A percentile compares a stretch with the other conserved stretches of the same genome.
phyloP scores from a whole-genome alignment of 768 basidiomycete genomes.

The Pleurotus giganteus region DNA sequence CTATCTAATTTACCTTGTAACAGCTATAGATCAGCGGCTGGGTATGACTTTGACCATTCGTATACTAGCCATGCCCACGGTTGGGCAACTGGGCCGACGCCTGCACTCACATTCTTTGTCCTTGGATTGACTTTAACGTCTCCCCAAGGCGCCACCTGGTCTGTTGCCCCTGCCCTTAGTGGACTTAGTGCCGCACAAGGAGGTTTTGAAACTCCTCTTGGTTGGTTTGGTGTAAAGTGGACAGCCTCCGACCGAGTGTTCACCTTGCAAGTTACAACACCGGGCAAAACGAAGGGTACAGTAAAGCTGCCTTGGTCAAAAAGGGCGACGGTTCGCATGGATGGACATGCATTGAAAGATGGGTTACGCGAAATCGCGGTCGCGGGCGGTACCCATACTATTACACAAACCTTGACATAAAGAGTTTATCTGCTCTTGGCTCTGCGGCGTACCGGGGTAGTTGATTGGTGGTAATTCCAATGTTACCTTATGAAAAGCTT shows the following conservation, averaged over 20 bases:
- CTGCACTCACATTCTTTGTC: constrained; percentile 45
- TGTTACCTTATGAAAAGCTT: too few species aligned
- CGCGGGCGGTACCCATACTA: not conserved
- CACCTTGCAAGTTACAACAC: constrained; percentile 22
- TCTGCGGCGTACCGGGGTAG: too few species aligned
- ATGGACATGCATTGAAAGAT: not conserved
- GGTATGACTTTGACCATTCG: constrained; percentile 44
- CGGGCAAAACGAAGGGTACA: constrained; percentile 22
- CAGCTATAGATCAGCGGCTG: constrained; percentile 42
- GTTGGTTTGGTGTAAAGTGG: constrained; percentile 46
- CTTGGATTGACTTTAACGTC: constrained; percentile 42
- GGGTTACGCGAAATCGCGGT: not conserved
- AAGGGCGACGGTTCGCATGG: constrained; percentile 13
- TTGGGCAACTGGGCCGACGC: constrained; percentile 49
- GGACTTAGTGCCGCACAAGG: constrained; percentile 40
- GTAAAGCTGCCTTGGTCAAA: constrained; percentile 27
- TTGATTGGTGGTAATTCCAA: too few species aligned
- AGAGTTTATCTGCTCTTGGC: not conserved
- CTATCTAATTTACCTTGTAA: not conserved
- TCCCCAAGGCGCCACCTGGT: constrained; percentile 40
- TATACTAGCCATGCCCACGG: constrained; percentile 49
- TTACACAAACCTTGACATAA: not conserved
- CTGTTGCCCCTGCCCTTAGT: constrained; percentile 40
- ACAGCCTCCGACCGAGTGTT: constrained; percentile 13
- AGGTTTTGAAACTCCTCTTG: constrained; percentile 43